phyloP scores from a whole-genome alignment of 2,329 filamentous ascomycete species.

The Spiromastix sp. region DNA sequence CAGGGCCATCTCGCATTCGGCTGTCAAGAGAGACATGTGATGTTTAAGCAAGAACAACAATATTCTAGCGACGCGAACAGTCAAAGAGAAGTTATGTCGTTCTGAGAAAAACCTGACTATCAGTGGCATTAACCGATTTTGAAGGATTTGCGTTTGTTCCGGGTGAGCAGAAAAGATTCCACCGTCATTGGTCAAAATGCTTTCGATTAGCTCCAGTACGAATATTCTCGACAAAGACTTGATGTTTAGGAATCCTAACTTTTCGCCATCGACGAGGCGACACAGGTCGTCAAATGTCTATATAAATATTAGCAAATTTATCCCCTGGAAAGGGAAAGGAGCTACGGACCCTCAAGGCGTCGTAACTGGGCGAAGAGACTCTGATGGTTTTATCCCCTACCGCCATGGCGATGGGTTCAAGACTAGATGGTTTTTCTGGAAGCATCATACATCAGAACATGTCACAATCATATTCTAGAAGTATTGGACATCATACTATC shows the following conservation, averaged over 20 bases:
- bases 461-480: too few species aligned
- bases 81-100: conserved; percentile 67
- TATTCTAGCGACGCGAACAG: conserved; percentile 72
- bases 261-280: conserved; percentile 73
- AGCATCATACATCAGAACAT: too few species aligned
- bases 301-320: conserved; percentile 9
- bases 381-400: conserved; percentile 54
- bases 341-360: conserved; percentile 61
- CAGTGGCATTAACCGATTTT: conserved; percentile 70
- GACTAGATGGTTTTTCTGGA: neutral
- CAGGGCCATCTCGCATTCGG: conserved; percentile 74
- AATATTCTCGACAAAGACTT: conserved; percentile 70
- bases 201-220: conserved; percentile 84
- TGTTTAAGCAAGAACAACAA: conserved; percentile 70
- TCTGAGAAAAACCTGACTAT: conserved; percentile 69
- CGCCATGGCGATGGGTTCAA: conserved; percentile 19
- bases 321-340: conserved; percentile 7
- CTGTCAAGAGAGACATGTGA: conserved; percentile 62
- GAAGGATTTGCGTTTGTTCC: conserved; percentile 71
- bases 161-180: conserved; percentile 65
- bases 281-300: conserved; percentile 84
- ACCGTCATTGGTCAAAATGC: conserved; percentile 77
- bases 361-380: conserved; percentile 66
- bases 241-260: conserved; percentile 71
- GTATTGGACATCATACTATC: conserved; percentile 50